These are phyloP conservation scores for Solidago caesia DNA, from an alignment of 129 eudicot genomes.

Conservation along the genomic window DNA sequence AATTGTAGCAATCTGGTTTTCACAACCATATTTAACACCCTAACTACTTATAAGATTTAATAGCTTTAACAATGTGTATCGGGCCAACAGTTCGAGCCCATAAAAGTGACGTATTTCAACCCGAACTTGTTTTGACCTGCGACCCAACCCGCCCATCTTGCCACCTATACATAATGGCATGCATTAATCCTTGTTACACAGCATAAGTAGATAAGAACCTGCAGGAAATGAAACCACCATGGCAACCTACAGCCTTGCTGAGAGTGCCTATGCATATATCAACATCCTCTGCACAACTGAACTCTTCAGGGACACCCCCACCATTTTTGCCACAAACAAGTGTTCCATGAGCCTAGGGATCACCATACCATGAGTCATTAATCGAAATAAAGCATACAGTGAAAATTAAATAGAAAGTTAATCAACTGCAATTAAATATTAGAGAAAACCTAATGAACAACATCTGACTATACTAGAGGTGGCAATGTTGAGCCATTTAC, in stretches of 20 bases:
- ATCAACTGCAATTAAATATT: background rate
- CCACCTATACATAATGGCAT: background rate
- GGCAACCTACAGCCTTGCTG: constrained; percentile 99
- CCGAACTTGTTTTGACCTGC: constrained; percentile 1
- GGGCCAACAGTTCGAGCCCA: background rate
- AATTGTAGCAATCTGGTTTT: too few species aligned
- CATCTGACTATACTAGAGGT: background rate
- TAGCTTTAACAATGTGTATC: background rate
- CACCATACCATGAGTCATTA: background rate
- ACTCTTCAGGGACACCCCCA: constrained; percentile 91
- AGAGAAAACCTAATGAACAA: background rate
- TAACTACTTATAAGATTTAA: background rate
- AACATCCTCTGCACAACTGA: constrained; percentile 77
- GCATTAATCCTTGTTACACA: constrained; percentile 7
- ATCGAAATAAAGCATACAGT: background rate
- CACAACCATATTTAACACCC: background rate
- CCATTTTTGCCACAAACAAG: constrained; percentile 93
- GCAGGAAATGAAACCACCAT: constrained; percentile 99
- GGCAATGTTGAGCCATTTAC: background rate
- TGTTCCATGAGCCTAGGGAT: constrained; percentile 92
- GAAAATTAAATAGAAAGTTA: too few species aligned
- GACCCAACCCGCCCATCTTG: constrained; percentile 9
- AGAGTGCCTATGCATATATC: constrained; percentile 97
- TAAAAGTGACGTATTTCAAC: background rate
- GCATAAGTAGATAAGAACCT: constrained; percentile 47